phyloP scores from a whole-genome alignment of 2,329 filamentous ascomycete species.

The Fusarium pininemorale region DNA sequence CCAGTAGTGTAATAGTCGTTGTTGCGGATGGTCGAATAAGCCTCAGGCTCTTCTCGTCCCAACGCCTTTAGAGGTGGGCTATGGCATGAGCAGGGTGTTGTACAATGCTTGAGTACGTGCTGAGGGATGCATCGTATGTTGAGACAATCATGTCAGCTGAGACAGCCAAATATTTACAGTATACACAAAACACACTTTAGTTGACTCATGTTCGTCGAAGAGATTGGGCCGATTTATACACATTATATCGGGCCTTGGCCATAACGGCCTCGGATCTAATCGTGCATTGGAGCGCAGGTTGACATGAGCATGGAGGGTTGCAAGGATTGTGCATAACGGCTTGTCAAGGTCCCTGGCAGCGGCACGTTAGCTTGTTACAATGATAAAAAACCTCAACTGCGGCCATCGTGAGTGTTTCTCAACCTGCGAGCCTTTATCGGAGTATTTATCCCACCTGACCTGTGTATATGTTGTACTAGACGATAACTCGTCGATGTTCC shows the following conservation, averaged over 20 bases:
- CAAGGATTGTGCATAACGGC: conserved; percentile 32
- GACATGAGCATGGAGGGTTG: conserved; percentile 26
- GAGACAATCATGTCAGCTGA: conserved; percentile 3
- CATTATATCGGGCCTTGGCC: background rate
- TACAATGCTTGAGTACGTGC: conserved; percentile 13
- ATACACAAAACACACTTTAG: background rate
- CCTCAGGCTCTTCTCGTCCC: conserved; percentile 7
- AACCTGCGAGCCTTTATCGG: conserved; percentile 3
- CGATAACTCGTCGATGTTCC: background rate
- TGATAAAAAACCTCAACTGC: conserved; percentile 9
- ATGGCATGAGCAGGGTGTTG: conserved; percentile 15
- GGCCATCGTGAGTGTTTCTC: background rate
- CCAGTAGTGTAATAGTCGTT: background rate
- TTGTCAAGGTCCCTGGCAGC: conserved; percentile 35
- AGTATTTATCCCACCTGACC: conserved; percentile 19
- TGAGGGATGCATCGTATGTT: conserved; percentile 4
- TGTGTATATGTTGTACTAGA: conserved; percentile 7
- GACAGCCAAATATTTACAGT: background rate
- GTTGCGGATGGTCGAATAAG: background rate
- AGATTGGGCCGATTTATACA: background rate
- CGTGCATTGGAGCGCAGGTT: conserved; percentile 25
- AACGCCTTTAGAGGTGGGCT: conserved; percentile 2
- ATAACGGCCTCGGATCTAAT: conserved; percentile 25
- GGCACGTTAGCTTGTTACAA: conserved; percentile 25
- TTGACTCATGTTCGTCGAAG: background rate